Evolutionary conservation across 2,329 filamentous ascomycete genomes (phyloP).

Genomic region (Apiospora aurea): DNA sequence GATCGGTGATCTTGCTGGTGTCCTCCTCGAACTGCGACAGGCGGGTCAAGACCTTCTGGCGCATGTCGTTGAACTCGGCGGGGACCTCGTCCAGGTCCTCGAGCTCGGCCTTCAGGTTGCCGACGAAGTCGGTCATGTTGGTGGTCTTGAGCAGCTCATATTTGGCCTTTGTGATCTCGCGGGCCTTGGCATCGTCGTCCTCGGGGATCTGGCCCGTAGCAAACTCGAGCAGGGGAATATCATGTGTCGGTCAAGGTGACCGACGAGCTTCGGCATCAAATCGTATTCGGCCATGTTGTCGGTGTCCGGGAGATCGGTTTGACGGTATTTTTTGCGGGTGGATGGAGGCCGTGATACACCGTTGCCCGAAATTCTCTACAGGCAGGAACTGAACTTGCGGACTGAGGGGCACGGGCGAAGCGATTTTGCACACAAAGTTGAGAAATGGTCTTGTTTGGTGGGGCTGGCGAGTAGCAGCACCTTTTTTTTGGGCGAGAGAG

Average conservation of each 20-base stretch:
- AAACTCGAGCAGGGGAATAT: slow-evolving; percentile 96
- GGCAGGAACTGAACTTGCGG: neutral
- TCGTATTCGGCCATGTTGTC: slow-evolving; percentile 73
- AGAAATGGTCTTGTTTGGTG: slow-evolving; percentile 21
- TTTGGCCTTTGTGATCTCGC: slow-evolving; percentile 83
- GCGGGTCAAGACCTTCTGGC: slow-evolving; percentile 84
- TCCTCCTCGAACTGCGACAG: slow-evolving; percentile 86
- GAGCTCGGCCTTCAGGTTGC: slow-evolving; percentile 88
- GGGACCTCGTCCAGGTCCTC: slow-evolving; percentile 80
- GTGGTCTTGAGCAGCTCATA: slow-evolving; percentile 95
- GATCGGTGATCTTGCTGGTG: slow-evolving; percentile 85
- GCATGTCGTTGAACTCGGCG: slow-evolving; percentile 86
- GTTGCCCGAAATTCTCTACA: slow-evolving; percentile 19
- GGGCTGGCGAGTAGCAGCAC: neutral
- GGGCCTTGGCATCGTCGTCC: slow-evolving; percentile 63
- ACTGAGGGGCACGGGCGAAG: slow-evolving; percentile 21
- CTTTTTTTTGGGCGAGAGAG: neutral
- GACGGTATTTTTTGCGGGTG: slow-evolving; percentile 23
- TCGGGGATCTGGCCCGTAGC: slow-evolving; percentile 83
- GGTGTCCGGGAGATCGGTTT: slow-evolving; percentile 47
- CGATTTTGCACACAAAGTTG: slow-evolving; percentile 21
- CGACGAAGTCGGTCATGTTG: slow-evolving; percentile 99
- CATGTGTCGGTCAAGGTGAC: slow-evolving; percentile 92
- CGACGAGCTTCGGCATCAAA: slow-evolving; percentile 87
- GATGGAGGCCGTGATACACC: slow-evolving; percentile 5